Evolutionary conservation across 257 asterid genomes (phyloP), one percentile per base, ranked within the genome.

Genomic region (Solanum habrochaites): DNA sequence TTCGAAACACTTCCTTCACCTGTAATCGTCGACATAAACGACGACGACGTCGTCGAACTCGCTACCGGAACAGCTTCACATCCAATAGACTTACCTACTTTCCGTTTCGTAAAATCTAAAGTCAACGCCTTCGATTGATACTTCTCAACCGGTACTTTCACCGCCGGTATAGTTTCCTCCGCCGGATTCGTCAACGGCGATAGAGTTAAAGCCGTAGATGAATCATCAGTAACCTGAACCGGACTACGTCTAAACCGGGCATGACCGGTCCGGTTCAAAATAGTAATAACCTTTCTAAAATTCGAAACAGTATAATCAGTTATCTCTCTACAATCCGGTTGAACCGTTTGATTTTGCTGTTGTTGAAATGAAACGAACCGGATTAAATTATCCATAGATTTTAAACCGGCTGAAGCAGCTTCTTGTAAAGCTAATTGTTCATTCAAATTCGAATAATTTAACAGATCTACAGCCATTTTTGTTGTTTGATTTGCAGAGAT

Each of bases 1-100:
- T 94, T 94, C 0, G 96, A 92, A 2, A 94, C 97, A 87, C 98
- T 96, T 60, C 98, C 98, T 87, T 95, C 98, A 21, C 96, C 98
- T 11, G 98, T 92, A 56, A 94, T 94, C 62, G 96, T 91, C 37
- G 95, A 95, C 88, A 94, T 4, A 86, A 94, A 80, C 42, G 85
- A 92, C 47, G 94, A 92, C 15, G 96, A 91, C 16, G 94, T 91
- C 31, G 92, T 90, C 11, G 96, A 92, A 8, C 92, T 90, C 31
- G 52, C 81, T 9, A 72, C 6, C 47, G 80, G 75, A 1, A 62
- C 70, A 23, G 70, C 31, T 62, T 62, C 70, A 62, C 70, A n/a
- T 23, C 70, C 70, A 5, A n/a, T 11, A 62, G 70, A n/a, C 10
- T n/a, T 62, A 62, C 31, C 70, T 49, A 43, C 75, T 37, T 84